phyloP scores from a whole-genome alignment of 768 basidiomycete genomes.

The Macrolepiota dolichaula region DNA sequence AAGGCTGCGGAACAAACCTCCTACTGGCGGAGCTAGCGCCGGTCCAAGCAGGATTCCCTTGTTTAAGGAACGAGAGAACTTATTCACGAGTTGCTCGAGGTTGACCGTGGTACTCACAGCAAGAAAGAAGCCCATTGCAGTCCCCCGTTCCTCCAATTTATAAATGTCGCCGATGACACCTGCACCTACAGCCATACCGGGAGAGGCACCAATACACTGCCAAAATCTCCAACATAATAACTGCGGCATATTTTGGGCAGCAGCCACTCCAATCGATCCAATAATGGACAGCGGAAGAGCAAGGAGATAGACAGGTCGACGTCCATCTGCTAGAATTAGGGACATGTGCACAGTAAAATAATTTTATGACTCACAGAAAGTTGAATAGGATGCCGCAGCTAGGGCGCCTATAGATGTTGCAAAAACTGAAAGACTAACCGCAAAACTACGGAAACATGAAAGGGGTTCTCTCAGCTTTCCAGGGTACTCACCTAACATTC shows the following conservation, averaged over 20 bases:
- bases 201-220: conserved; percentile 63
- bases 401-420: conserved; percentile 30
- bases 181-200: conserved; percentile 51
- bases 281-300: conserved; percentile 57
- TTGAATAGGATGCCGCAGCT: conserved; percentile 32
- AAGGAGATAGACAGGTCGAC: conserved; percentile 54
- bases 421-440: conserved; percentile 33
- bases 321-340: conserved; percentile 50
- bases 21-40: conserved; percentile 56
- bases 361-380: conserved; percentile 28
- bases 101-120: conserved; percentile 30
- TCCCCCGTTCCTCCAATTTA: conserved; percentile 55
- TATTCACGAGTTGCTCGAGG: not conserved
- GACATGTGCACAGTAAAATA: not conserved
- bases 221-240: conserved; percentile 63
- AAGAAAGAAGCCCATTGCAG: conserved; percentile 58
- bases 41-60: conserved; percentile 57
- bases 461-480: not conserved
- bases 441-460: conserved; percentile 17
- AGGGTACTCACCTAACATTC: conserved; percentile 46
- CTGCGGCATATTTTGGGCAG: conserved; percentile 35
- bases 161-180: conserved; percentile 69
- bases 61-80: not conserved
- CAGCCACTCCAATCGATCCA: conserved; percentile 58
- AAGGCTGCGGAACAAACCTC: conserved; percentile 32